Base-by-base conservation (phyloP, 352 stramenopile species). In the Phytopythium ostracodes region DNA sequence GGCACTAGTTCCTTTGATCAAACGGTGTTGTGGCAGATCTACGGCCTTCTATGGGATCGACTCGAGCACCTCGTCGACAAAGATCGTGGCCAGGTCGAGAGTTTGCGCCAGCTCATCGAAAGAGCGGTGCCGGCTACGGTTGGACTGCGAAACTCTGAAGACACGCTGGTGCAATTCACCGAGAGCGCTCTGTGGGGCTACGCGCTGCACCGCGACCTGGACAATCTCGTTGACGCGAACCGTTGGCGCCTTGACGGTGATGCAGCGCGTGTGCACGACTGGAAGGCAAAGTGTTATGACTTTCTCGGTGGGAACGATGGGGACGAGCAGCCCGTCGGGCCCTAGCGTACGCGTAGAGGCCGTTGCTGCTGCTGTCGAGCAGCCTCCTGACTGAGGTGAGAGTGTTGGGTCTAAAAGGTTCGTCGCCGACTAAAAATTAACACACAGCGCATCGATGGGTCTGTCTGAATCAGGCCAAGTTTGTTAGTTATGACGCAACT, bases 131-230 rank as follows among this genome's bases (percentile, higher is more conserved):
- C 20, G 0, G 5, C 4, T 4, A 49, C 36, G n/a, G 17, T 4
- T n/a, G 14, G n/a, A 2, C 4, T 59, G 24, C 9, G n/a, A 22
- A 27, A 59, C 5, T 0, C 14, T 4, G 8, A 8, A n/a, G 22
- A 35, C 4, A 50, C 53, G 8, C n/a, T 59, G 31, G 10, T 59
- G 15, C 15, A 59, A 36, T 59, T 59, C 36, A 59, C 53, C 3
- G 36, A 59, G 53, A 22, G 17, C 7, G n/a, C 53, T 20, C 33
- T 59, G 6, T n/a, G 24, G 5, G 53, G 53, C 10, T 59, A 59
- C 36, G 18, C 53, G 53, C 53, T 59, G 17, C 53, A 59, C 22
- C 53, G 53, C 5, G 53, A 59, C 4, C 53, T 59, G 53, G 53
- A 59, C 53, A 59, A 59, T 14, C 33, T 59, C 9, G 36, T 59